Percentiles rank a stretch among this genome's conserved stretches.
These are phyloP conservation scores for Alternaria triticimaculans DNA, from an alignment of 2,329 filamentous ascomycete species.

Conservation along the genomic window DNA sequence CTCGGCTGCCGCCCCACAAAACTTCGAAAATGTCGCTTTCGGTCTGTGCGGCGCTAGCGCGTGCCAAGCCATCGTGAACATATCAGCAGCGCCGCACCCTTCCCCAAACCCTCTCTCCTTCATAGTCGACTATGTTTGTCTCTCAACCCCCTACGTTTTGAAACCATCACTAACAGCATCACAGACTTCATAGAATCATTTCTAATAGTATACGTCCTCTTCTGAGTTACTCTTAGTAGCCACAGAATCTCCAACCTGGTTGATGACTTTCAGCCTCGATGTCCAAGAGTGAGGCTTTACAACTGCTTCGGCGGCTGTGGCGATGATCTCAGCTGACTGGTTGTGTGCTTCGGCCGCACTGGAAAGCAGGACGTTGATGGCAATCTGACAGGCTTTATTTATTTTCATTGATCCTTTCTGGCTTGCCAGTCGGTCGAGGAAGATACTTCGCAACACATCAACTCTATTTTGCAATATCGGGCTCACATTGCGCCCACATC, in stretches of 20 bases:
- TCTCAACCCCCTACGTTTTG: not conserved
- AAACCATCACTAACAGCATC: not conserved
- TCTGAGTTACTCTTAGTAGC: conserved; percentile 93
- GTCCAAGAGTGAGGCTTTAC: conserved; percentile 83
- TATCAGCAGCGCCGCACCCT: too few relatives aligned
- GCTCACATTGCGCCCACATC: too few relatives aligned
- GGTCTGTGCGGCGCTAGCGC: not conserved
- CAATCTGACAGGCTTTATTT: conserved; percentile 76
- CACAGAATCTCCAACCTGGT: conserved; percentile 88
- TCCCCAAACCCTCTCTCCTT: too few relatives aligned
- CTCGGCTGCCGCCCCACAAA: not conserved
- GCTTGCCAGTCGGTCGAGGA: conserved; percentile 43
- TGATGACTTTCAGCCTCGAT: conserved; percentile 86
- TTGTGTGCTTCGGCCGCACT: conserved; percentile 78
- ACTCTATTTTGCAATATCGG: too few relatives aligned
- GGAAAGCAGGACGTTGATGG: conserved; percentile 80
- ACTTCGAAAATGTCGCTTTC: not conserved
- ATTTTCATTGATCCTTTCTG: conserved; percentile 44
- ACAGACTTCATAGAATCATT: conserved; percentile 56
- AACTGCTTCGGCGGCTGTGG: conserved; percentile 80
- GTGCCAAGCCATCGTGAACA: too few relatives aligned
- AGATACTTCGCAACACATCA: conserved; percentile 18
- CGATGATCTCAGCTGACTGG: conserved; percentile 88
- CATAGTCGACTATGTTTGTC: too few relatives aligned
- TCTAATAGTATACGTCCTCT: conserved; percentile 93